Evolutionary conservation across 2,329 filamentous ascomycete genomes (phyloP), one percentile per base, ranked within the genome.

Genomic region (Cladophialophora exuberans): DNA sequence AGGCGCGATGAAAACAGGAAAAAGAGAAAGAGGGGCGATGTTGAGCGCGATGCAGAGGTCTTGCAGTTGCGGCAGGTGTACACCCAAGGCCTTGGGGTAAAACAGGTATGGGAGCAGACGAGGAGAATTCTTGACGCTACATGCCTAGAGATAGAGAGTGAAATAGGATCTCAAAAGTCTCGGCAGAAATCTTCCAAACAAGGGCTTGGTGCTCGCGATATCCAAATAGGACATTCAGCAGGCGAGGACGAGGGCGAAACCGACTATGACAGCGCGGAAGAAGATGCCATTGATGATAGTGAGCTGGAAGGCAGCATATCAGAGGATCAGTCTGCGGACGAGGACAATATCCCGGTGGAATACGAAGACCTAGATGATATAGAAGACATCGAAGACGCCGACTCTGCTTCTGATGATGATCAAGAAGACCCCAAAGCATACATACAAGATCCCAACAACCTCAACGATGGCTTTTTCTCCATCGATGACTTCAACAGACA

Each of bases 381-480:
- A 6, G 67, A 66, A 1, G 67, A 63, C 43, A 71, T 11, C 62
- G 64, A 49, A 2, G 65, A 63, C 1, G 67, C 70, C n/a, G 67
- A 68, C 22, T 59, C 47, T 22, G 17, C 28, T 9, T 53, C 54
- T 17, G 61, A 65, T 15, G 56, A 51, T 31, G 64, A 68, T 9
- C 65, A 74, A 18, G 68, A 69, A 11, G 66, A 70, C 76, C 71
- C 74, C 1, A 80, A 81, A 44, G 81, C 82, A 33, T 86, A 87
- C 56, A 75, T 84, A 6, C 79, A 86, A 64, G 91, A 97, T 66
- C 85, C 85, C 3, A 81, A 94, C 67, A 90, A 91, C 5, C 83
- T 99, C 26, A 97, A 99, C 67, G 94, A 99, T 68, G 93, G 91
- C 4, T 99, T 99, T 76, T 99, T 99, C 75, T 96, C 90, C 13